A percentile compares a stretch with the other conserved stretches of the same genome.
These are phyloP conservation scores for Yamadazyma sp. DNA, from an alignment of 1,139 yeast species.

Conservation along the genomic window DNA sequence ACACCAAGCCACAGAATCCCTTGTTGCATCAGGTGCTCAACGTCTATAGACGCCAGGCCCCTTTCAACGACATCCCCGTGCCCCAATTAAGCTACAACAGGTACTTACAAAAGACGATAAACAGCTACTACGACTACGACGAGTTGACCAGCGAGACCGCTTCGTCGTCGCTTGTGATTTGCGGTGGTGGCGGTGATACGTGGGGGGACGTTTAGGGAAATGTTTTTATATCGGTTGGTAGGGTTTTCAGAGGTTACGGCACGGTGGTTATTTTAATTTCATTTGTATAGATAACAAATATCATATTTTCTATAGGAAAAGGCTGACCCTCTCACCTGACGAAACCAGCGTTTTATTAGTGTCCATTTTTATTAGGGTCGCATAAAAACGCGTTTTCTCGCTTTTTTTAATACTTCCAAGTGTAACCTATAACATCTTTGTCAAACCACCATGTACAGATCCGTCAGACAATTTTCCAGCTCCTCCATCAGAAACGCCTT, in stretches of 20 bases:
- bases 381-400: constrained; percentile 1
- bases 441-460: constrained; percentile 10
- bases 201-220: constrained; percentile 26
- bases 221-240: not conserved
- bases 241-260: not conserved
- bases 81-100: constrained; percentile 12
- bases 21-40: constrained; percentile 16
- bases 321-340: not conserved
- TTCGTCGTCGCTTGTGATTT: constrained; percentile 28
- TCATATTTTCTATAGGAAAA: not conserved
- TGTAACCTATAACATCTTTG: not conserved
- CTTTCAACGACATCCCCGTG: constrained; percentile 3
- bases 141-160: constrained; percentile 17
- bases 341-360: no score
- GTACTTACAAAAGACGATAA: constrained; percentile 10
- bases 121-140: constrained; percentile 10
- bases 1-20: constrained; percentile 14
- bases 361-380: no score
- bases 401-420: no score
- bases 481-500: constrained; percentile 32
- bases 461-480: constrained; percentile 34
- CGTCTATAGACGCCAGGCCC: constrained; percentile 10
- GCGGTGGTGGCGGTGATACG: constrained; percentile 31
- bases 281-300: no score
- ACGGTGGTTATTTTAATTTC: not conserved